phyloP scores from a whole-genome alignment of 495 filamentous ascomycete species.

The Penicillium tannophilum region DNA sequence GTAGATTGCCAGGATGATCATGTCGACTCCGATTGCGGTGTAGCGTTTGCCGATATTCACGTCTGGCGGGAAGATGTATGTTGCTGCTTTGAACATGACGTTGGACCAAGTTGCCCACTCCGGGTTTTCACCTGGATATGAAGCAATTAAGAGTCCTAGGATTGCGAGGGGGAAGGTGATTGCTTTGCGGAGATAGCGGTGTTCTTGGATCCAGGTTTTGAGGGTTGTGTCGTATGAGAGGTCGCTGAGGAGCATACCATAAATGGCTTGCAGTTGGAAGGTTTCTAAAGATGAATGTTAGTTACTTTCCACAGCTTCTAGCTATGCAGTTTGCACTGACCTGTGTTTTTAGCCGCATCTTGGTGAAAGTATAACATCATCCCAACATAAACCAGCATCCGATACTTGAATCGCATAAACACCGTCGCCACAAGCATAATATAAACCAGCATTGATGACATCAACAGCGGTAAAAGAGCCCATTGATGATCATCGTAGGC shows the following conservation, averaged over 20 bases:
- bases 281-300: slow-evolving; percentile 30
- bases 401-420: slow-evolving; percentile 57
- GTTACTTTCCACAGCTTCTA: neutral
- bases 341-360: slow-evolving; percentile 34
- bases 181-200: slow-evolving; percentile 61
- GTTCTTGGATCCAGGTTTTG: slow-evolving; percentile 19
- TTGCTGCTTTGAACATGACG: slow-evolving; percentile 43
- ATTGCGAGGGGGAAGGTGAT: slow-evolving; percentile 62
- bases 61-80: slow-evolving; percentile 58
- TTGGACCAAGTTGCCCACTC: slow-evolving; percentile 64
- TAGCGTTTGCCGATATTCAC: slow-evolving; percentile 55
- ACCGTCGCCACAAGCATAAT: slow-evolving; percentile 57
- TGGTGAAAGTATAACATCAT: slow-evolving; percentile 59
- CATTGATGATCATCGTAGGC: slow-evolving; percentile 68
- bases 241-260: slow-evolving; percentile 65
- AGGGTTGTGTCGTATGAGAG: slow-evolving; percentile 33
- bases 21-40: slow-evolving; percentile 60
- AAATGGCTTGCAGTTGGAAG: slow-evolving; percentile 62
- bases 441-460: slow-evolving; percentile 65
- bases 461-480: slow-evolving; percentile 63
- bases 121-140: slow-evolving; percentile 62
- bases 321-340: slow-evolving; percentile 18
- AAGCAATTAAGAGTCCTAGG: slow-evolving; percentile 61
- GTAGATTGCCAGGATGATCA: slow-evolving; percentile 60
- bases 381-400: slow-evolving; percentile 55